Evolutionary conservation across 768 basidiomycete species (phyloP).

Genomic region (Chalciporus pseudorubinellus): DNA sequence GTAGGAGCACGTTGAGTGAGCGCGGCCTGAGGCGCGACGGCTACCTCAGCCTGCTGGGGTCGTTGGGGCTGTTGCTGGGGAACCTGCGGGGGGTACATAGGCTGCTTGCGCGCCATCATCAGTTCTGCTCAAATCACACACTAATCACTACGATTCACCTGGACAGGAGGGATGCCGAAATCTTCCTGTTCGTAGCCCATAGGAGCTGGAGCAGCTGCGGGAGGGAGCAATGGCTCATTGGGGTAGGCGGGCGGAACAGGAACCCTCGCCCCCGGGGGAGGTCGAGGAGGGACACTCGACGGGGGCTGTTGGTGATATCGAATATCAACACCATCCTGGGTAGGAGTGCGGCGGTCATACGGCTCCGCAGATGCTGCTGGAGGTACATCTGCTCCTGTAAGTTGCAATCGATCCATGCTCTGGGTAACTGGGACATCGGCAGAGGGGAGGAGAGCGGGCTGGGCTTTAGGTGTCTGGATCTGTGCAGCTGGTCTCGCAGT

Average conservation of each 20-base stretch:
- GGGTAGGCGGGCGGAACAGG: conserved; percentile 36
- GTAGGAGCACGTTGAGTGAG: conserved; percentile 42
- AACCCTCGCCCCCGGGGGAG: conserved; percentile 39
- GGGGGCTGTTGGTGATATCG: conserved; percentile 40
- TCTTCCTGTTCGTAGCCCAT: conserved; percentile 32
- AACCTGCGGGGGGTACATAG: conserved; percentile 25
- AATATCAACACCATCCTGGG: conserved; percentile 38
- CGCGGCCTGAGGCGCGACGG: conserved; percentile 28
- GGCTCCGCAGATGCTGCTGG: conserved; percentile 17
- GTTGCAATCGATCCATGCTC: conserved; percentile 46
- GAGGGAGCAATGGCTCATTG: conserved; percentile 32
- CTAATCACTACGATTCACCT: conserved; percentile 16
- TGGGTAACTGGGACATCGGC: conserved; percentile 32
- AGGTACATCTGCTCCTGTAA: conserved; percentile 41
- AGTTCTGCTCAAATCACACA: neutral
- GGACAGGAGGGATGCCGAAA: conserved; percentile 18
- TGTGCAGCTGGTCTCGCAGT: conserved; percentile 37
- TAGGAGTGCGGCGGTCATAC: conserved; percentile 24
- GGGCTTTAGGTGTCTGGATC: conserved; percentile 30
- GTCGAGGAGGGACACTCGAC: conserved; percentile 33
- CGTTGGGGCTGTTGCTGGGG: conserved; percentile 28
- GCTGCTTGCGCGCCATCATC: conserved; percentile 12
- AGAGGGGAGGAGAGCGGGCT: conserved; percentile 33
- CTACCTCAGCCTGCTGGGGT: conserved; percentile 31
- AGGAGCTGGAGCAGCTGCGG: conserved; percentile 9